Percentiles rank a stretch among this genome's conserved stretches.
Evolutionary conservation across 352 stramenopile genomes (phyloP).

Genomic region (Achlya hypogyna): DNA sequence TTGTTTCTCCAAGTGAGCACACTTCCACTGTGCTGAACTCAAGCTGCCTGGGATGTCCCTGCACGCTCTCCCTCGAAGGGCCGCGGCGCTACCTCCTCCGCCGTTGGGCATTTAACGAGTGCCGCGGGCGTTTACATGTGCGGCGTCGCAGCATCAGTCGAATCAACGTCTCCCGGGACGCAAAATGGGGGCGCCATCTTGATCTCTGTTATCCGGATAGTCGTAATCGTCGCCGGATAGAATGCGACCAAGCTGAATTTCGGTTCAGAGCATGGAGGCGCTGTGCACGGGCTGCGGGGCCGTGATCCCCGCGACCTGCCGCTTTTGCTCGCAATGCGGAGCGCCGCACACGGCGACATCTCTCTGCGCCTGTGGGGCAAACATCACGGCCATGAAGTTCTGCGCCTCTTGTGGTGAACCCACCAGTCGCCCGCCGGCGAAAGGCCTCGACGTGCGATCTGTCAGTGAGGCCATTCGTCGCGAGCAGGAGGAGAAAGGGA

Average conservation of each 20-base stretch:
- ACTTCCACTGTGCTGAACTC: too few species aligned
- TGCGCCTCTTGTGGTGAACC: slow-evolving; percentile 1
- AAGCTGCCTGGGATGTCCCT: too few species aligned
- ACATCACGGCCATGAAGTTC: slow-evolving; percentile 9
- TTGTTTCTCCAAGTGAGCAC: too few species aligned
- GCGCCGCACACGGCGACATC: background rate
- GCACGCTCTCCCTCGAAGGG: too few species aligned
- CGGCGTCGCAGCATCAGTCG: too few species aligned
- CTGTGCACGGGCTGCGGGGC: background rate
- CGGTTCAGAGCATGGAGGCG: background rate
- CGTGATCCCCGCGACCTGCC: background rate
- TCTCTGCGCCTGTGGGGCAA: background rate
- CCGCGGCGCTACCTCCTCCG: too few species aligned
- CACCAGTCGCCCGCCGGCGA: background rate
- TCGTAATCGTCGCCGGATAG: background rate
- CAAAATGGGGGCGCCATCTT: background rate
- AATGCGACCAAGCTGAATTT: background rate
- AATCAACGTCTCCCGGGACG: too few species aligned
- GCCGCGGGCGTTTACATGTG: too few species aligned
- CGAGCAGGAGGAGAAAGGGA: background rate
- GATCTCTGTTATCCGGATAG: background rate
- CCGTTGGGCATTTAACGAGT: too few species aligned
- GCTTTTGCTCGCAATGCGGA: slow-evolving; percentile 14
- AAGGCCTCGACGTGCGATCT: background rate
- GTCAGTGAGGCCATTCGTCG: background rate